phyloP scores from a whole-genome alignment of 192 early-diverging fungal species.

The Anaeromyces robustus region DNA sequence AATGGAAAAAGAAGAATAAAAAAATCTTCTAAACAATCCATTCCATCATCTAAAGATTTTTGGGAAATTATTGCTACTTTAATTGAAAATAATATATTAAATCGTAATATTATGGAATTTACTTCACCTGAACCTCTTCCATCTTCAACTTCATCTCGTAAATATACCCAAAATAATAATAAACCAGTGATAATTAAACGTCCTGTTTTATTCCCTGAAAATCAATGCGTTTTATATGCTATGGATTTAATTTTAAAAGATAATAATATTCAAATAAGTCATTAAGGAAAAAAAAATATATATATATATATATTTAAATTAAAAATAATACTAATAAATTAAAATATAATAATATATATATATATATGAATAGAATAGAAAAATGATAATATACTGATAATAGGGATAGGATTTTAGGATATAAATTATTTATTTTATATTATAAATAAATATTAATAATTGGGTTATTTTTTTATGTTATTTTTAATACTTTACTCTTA shows the following conservation, averaged over 20 bases:
- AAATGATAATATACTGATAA: too few species aligned
- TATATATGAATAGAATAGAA: too few species aligned
- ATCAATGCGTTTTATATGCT: not conserved
- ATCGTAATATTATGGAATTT: not conserved
- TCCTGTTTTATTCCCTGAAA: not conserved
- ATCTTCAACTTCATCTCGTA: not conserved
- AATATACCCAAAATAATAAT: not conserved
- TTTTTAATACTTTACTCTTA: too few species aligned
- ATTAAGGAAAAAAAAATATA: too few species aligned
- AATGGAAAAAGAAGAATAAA: not conserved
- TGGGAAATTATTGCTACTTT: not conserved
- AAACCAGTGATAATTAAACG: not conserved
- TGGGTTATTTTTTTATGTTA: too few species aligned
- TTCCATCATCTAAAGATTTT: not conserved
- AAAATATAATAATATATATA: too few species aligned
- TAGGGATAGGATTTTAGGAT: too few species aligned
- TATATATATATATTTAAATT: too few species aligned
- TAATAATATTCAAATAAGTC: not conserved
- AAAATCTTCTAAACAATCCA: not conserved
- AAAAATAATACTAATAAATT: too few species aligned
- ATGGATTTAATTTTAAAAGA: not conserved
- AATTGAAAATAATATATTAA: not conserved
- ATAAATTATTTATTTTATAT: too few species aligned
- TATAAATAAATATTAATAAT: too few species aligned
- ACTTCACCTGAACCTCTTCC: not conserved